Evolutionary conservation across 768 basidiomycete species (phyloP), one percentile per base, ranked within the genome.

Genomic region (Mycena rosella): DNA sequence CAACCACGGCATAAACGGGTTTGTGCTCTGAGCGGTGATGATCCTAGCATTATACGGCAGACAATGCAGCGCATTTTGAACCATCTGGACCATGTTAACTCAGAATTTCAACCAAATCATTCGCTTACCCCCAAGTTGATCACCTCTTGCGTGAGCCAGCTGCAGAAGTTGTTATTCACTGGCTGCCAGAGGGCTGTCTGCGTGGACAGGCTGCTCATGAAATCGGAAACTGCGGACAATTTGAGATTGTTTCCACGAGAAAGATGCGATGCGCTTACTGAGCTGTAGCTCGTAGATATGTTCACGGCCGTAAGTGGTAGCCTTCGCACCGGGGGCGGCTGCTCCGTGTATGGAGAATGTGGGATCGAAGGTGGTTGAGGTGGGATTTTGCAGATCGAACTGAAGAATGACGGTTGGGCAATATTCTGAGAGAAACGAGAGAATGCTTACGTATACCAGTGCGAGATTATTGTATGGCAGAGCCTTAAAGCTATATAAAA

Each of bases 221-320:
- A 64, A 24, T 64, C 63, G 4, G 63, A 64, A 40, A 64, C 61
- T 63, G n/a, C 20, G n/a, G 13, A 14, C 10, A 7, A 34, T 38
- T 24, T 22, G 8, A 15, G 22, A 45, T 4, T 45, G 20, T 45
- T n/a, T 17, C 29, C 2, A 38, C 10, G 17, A 18, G 2, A 44
- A 36, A 30, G 32, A 24, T 3, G 48, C 22, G 10, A 9, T 24
- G 18, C 6, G 40, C 61, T 15, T 14, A 63, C 61, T 64, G 44
- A 64, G 63, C 30, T 64, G 63, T 15, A 64, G n/a, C 27, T 64
- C 63, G 29, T 64, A 64, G 14, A 64, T 56, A 29, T 64, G 63
- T 22, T 64, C 63, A 5, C 63, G 53, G 14, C 63, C 63, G 32
- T 63, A 63, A 3, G 52, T 55, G 22, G 51, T 63, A 15, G 51